Conservation (phyloP, 169 alveolate genomes). For the Plasmodium knowlesi region DNA sequence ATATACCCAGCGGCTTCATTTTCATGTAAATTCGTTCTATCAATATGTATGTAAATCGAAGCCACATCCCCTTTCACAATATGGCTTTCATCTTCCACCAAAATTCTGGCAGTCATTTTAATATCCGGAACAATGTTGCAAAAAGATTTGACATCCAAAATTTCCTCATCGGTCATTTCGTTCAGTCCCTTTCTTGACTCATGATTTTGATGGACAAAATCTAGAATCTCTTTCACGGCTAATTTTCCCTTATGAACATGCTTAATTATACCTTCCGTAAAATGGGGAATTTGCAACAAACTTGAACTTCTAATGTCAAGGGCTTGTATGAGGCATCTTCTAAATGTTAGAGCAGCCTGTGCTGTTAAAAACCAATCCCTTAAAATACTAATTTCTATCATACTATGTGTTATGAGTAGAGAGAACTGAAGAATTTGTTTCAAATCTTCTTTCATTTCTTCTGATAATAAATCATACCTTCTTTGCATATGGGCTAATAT, state of each 20-base stretch:
- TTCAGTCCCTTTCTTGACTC: conserved; percentile 86
- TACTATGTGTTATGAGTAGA: conserved; percentile 89
- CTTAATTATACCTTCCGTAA: conserved; percentile 83
- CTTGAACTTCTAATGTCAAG: conserved; percentile 86
- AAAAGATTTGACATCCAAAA: conserved; percentile 88
- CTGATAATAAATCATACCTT: conserved; percentile 81
- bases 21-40: conserved; percentile 85
- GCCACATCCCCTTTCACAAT: conserved; percentile 91
- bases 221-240: conserved; percentile 85
- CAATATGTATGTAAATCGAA: conserved; percentile 86
- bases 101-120: conserved; percentile 82
- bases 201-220: conserved; percentile 85
- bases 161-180: conserved; percentile 84
- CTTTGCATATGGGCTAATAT: conserved; percentile 90
- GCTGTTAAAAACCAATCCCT: conserved; percentile 88
- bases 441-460: conserved; percentile 77
- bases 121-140: conserved; percentile 85
- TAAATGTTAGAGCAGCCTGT: conserved; percentile 88
- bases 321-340: conserved; percentile 91
- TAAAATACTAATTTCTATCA: conserved; percentile 88
- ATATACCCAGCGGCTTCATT: conserved; percentile 90
- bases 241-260: conserved; percentile 86
- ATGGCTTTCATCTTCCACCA: conserved; percentile 90
- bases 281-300: conserved; percentile 92
- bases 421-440: conserved; percentile 83